These are phyloP conservation scores for Kitagawia praeruptora DNA, from an alignment of 129 eudicot genomes.

Conservation along the genomic window DNA sequence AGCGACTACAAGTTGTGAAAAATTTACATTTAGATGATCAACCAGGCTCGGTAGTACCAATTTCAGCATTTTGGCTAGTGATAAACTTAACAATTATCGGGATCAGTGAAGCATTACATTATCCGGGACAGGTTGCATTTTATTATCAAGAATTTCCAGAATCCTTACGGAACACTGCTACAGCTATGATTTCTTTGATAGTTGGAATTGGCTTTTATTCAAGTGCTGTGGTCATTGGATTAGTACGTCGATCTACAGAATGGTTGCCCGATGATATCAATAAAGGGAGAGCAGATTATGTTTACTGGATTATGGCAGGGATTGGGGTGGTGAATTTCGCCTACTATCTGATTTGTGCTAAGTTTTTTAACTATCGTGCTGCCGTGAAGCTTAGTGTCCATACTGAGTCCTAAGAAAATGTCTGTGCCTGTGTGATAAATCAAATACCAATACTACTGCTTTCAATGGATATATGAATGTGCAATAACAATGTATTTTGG, in stretches of 20 bases:
- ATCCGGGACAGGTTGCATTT: constrained; percentile 30
- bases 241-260: constrained; percentile 17
- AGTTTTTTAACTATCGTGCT: constrained; percentile 21
- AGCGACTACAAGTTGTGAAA: constrained; percentile 20
- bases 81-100: constrained; percentile 26
- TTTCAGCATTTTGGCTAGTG: constrained; percentile 42
- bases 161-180: constrained; percentile 24
- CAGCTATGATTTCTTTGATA: constrained; percentile 27
- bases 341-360: constrained; percentile 29
- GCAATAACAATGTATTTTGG: background rate
- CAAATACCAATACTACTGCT: background rate
- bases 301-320: constrained; percentile 28
- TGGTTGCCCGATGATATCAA: constrained; percentile 39
- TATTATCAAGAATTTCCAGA: constrained; percentile 36
- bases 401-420: constrained; percentile 9
- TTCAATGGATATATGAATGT: background rate
- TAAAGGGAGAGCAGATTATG: constrained; percentile 34
- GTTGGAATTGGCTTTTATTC: constrained; percentile 27
- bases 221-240: constrained; percentile 25
- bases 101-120: constrained; percentile 24
- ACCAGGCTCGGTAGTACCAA: constrained; percentile 20
- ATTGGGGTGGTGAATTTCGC: constrained; percentile 32
- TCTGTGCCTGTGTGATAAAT: background rate
- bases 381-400: background rate
- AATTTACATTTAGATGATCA: constrained; percentile 8